Base-by-base conservation (phyloP, 306 rosid genomes). In the Quercus cerris region DNA sequence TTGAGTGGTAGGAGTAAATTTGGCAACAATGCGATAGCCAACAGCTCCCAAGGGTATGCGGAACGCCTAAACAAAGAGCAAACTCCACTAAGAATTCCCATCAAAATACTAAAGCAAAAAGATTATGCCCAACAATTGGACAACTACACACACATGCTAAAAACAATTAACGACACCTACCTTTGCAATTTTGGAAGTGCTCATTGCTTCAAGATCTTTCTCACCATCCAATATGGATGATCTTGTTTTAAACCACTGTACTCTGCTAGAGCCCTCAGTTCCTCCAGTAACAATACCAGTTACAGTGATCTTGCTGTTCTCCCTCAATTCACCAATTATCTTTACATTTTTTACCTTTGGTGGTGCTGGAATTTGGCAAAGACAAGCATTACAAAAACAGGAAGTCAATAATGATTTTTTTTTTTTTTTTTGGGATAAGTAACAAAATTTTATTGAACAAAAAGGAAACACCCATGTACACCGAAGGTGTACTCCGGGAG, bases 31-130 rank as follows among this genome's bases (percentile, higher is more conserved):
- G 80, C 93, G 89, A 76, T 68, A 93, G 82, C 97, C 99, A 87
- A 95, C 94, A 77, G 99, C 99, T 61, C 97, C 98, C 63, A 95
- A 87, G 56, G 99, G 98, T 81, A 95, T 83, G 85, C 98, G 99
- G 80, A 95, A 91, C 22, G 94, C 97, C 99, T 95, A 76, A 82
- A 56, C 58, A 79, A 38, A 73, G 69, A 63, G 72, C 80, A 76
- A 86, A 62, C 76, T 69, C 54, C 86, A 56, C 74, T 64, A 66
- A 67, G 62, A 79, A 66, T 56, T 83, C 56, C 61, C 69, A 75
- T 44, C 67, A 18, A 11, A 11, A 41, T 77, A 69, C 38, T 70
- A 41, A 10, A 38, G 71, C 1, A 35, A 54, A 73, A 61, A 57
- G 2, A 56, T 2, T 17, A 15, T 54, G 31, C 51, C 41, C 31